Evolutionary conservation across 2,329 filamentous ascomycete genomes (phyloP).

Genomic region (Trichoderma hamatum): DNA sequence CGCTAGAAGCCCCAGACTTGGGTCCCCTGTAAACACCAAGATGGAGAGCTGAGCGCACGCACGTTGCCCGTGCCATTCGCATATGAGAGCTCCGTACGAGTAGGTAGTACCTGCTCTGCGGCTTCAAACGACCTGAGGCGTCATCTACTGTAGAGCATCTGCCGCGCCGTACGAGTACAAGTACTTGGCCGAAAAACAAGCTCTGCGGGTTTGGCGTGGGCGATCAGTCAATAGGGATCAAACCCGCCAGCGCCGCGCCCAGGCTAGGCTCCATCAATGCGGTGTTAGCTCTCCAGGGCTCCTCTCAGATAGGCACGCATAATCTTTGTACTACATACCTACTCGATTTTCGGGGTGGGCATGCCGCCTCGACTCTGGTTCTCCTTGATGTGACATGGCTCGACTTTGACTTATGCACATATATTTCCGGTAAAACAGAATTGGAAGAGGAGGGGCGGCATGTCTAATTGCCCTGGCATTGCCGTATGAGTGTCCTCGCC

Average conservation of each 20-base stretch:
- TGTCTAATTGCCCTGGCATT: background rate
- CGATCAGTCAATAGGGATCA: constrained; percentile 21
- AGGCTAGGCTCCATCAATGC: background rate
- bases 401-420: background rate
- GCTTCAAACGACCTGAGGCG: background rate
- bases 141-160: background rate
- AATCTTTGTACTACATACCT: background rate
- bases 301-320: background rate
- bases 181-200: background rate
- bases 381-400: background rate
- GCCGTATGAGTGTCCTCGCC: too few relatives aligned
- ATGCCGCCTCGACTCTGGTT: background rate
- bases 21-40: constrained; percentile 10
- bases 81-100: background rate
- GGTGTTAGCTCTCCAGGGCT: background rate
- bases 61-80: background rate
- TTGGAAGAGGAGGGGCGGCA: background rate
- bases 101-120: background rate
- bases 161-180: background rate
- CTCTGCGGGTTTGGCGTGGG: constrained; percentile 7
- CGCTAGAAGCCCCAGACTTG: background rate
- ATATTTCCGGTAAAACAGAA: background rate
- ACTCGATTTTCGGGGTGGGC: background rate
- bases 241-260: constrained; percentile 17
- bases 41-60: background rate